Evolutionary conservation across 2,329 filamentous ascomycete genomes (phyloP).

Genomic region (Monilinia vaccinii-corymbosi): DNA sequence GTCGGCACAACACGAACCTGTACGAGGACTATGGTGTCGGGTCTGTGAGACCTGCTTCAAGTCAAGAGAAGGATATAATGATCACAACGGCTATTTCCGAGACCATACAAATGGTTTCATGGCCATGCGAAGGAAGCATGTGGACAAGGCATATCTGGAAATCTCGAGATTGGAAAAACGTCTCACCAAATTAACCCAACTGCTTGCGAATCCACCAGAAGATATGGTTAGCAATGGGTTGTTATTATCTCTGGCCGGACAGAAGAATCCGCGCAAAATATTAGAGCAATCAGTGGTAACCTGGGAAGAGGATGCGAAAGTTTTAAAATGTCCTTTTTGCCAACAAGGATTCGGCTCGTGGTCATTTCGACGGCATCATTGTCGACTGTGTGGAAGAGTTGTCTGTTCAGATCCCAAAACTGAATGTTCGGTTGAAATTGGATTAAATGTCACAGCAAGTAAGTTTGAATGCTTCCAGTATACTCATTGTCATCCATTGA

Average conservation of each 20-base stretch:
- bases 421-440: conserved; percentile 75
- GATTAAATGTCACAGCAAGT: conserved; percentile 64
- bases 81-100: conserved; percentile 62
- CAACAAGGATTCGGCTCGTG: conserved; percentile 93
- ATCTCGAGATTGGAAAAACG: conserved; percentile 85
- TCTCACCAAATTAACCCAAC: conserved; percentile 77
- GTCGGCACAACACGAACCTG: conserved; percentile 80
- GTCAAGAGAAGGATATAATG: conserved; percentile 89
- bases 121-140: conserved; percentile 60
- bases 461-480: conserved; percentile 30
- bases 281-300: conserved; percentile 88
- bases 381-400: conserved; percentile 83
- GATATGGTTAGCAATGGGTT: conserved; percentile 46
- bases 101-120: conserved; percentile 68
- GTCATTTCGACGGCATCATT: conserved; percentile 89
- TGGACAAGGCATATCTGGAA: conserved; percentile 81
- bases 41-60: conserved; percentile 99
- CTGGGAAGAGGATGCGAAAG: conserved; percentile 85
- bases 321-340: conserved; percentile 81
- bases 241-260: conserved; percentile 51
- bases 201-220: conserved; percentile 67
- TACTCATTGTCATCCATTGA: conserved; percentile 16
- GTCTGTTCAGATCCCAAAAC: conserved; percentile 85
- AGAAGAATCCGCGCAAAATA: conserved; percentile 66
- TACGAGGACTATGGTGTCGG: conserved; percentile 83